These are phyloP conservation scores for Patellifolia procumbens DNA, from an alignment of 179 eudicot genomes.

Conservation along the genomic window DNA sequence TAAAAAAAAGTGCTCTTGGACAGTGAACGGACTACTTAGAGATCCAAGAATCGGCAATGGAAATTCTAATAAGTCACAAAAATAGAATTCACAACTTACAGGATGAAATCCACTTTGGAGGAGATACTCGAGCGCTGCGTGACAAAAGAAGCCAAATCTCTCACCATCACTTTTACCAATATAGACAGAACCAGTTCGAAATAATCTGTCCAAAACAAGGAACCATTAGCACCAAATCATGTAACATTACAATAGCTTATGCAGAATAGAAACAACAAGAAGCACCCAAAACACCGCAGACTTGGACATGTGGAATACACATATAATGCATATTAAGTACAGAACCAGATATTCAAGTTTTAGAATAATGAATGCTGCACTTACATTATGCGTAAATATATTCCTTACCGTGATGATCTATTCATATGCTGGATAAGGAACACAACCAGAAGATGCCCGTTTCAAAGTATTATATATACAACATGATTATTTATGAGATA, in stretches of 20 bases:
- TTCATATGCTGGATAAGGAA: neutral
- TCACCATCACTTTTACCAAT: conserved; percentile 82
- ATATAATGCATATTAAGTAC: neutral
- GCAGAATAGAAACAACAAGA: conserved; percentile 1
- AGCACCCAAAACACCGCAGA: neutral
- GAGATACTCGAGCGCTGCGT: conserved; percentile 94
- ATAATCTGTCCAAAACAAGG: conserved; percentile 48
- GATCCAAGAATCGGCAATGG: conserved; percentile 11
- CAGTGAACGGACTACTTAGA: conserved; percentile 6
- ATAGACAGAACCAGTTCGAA: conserved; percentile 77
- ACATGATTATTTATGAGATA: neutral
- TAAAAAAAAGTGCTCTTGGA: neutral
- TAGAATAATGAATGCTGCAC: neutral
- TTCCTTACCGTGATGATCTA: neutral
- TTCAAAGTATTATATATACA: neutral
- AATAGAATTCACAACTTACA: conserved; percentile 59
- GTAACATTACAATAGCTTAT: neutral
- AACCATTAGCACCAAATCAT: conserved; percentile 8
- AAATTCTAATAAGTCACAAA: conserved; percentile 7
- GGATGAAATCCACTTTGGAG: conserved; percentile 94
- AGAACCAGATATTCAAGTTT: neutral
- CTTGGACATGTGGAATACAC: neutral
- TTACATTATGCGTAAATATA: neutral
- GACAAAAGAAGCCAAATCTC: conserved; percentile 92
- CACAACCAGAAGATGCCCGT: neutral